Evolutionary conservation across 106 monocot genomes (phyloP), one percentile per base, ranked within the genome.

Genomic region (Alisma plantagoaquatica): DNA sequence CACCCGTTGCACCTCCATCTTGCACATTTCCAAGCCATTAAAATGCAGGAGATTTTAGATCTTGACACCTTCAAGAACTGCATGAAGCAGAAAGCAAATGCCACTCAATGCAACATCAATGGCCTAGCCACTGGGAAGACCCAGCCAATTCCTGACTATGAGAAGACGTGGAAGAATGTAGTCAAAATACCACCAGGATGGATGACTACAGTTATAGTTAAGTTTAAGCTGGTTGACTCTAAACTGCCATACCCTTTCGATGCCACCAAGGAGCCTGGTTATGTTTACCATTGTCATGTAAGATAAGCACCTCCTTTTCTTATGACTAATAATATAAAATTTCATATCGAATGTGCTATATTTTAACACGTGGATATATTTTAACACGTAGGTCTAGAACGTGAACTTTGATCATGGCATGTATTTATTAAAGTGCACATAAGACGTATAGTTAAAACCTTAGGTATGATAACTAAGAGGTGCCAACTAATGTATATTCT

Each of bases 231-330:
- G 21, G 55, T 55, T 9, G 55, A 55, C 51, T 12, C 22, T 28
- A 28, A 25, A 24, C 12, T 17, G 28, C 27, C 30, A 0, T 89
- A 70, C 55, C 73, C 70, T 1, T 89, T 89, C 53, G 63, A 89
- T 54, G 79, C 48, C 15, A 73, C 89, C 0, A 73, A 46, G 35
- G 77, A 72, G 55, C 87, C 87, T 3, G 87, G 87, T 1, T 88
- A 88, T 60, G 82, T 83, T 19, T 89, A 83, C n/a, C n/a, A n/a
- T n/a, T n/a, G n/a, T n/a, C n/a, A n/a, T n/a, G n/a, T n/a, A n/a
- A n/a, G n/a, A n/a, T 46, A 82, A 89, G 46, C 83, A 83, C 63
- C 89, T n/a, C n/a, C n/a, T n/a, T n/a, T n/a, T n/a, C n/a, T n/a
- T n/a, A n/a, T n/a, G n/a, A n/a, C n/a, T n/a, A n/a, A n/a, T n/a